Conservation (phyloP, 108 stramenopile genomes). For the Fragilaria radians region DNA sequence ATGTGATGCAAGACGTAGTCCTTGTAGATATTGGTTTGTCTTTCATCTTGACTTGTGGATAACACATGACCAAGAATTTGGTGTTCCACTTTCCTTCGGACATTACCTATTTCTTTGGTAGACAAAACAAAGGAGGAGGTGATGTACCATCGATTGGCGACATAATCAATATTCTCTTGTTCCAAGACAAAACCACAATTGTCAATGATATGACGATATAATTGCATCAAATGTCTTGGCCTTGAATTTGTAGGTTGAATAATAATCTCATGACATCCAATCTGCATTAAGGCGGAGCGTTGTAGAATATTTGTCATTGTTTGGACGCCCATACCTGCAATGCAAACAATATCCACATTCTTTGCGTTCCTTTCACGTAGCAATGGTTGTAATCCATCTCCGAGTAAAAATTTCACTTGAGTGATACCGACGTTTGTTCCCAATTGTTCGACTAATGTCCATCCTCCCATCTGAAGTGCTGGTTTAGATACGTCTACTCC, state of each 20-base stretch:
- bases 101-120: not conserved
- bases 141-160: slow-evolving; percentile 58
- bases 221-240: slow-evolving; percentile 44
- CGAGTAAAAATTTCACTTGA: slow-evolving; percentile 58
- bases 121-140: slow-evolving; percentile 7
- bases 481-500: slow-evolving; percentile 64
- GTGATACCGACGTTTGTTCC: too few species aligned
- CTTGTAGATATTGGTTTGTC: slow-evolving; percentile 14
- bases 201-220: slow-evolving; percentile 51
- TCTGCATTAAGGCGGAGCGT: slow-evolving; percentile 24
- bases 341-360: slow-evolving; percentile 64
- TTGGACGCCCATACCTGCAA: slow-evolving; percentile 78
- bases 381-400: slow-evolving; percentile 45
- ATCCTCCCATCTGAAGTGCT: slow-evolving; percentile 45
- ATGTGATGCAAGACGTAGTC: slow-evolving; percentile 52
- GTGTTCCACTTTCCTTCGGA: too few species aligned
- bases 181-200: slow-evolving; percentile 35
- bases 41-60: slow-evolving; percentile 1
- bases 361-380: too few species aligned
- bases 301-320: slow-evolving; percentile 60
- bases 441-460: slow-evolving; percentile 16
- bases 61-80: slow-evolving; percentile 13
- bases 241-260: slow-evolving; percentile 72
- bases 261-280: slow-evolving; percentile 38
- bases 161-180: slow-evolving; percentile 51